Evolutionary conservation across 192 early-diverging fungal genomes (phyloP).

Genomic region (Entophlyctis helioformis): DNA sequence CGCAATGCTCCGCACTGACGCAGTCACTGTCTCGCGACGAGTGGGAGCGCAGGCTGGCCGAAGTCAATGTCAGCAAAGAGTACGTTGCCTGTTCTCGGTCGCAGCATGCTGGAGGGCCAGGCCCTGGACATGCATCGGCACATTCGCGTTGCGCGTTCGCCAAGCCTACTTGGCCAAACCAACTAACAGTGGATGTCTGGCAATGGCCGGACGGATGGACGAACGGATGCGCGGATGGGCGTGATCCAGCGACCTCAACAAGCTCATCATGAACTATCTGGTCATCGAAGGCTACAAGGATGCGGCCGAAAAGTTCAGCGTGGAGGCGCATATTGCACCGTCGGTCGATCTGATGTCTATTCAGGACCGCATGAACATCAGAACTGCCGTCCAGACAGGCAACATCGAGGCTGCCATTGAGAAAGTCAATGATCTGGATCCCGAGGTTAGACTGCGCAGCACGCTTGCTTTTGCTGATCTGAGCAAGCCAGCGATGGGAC

Average conservation of each 20-base stretch:
- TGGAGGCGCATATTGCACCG: constrained; percentile 71
- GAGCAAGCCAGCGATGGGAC: no score
- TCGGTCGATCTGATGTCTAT: constrained; percentile 77
- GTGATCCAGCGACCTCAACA: constrained; percentile 68
- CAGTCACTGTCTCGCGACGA: constrained; percentile 42
- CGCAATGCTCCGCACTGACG: no score
- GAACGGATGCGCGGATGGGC: not conserved
- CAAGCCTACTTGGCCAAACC: no score
- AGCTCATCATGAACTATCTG: constrained; percentile 97
- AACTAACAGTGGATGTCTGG: not conserved
- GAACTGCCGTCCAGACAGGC: constrained; percentile 81
- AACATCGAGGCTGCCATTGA: constrained; percentile 91
- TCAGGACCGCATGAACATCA: constrained; percentile 89
- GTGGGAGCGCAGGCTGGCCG: constrained; percentile 72
- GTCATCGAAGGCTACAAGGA: constrained; percentile 99
- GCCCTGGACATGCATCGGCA: no score
- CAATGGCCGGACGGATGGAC: no score
- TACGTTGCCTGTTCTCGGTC: constrained; percentile 15
- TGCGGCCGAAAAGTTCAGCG: constrained; percentile 90
- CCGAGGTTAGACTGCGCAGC: constrained; percentile 50
- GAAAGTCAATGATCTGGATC: constrained; percentile 96
- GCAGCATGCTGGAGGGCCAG: no score
- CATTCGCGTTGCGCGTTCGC: no score
- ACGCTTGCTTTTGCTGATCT: no score
- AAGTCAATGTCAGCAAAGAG: constrained; percentile 78